Percentiles rank a stretch among this genome's conserved stretches.
Conservation (phyloP, 345 rosid genomes). For the Eucalyptus sp. region DNA sequence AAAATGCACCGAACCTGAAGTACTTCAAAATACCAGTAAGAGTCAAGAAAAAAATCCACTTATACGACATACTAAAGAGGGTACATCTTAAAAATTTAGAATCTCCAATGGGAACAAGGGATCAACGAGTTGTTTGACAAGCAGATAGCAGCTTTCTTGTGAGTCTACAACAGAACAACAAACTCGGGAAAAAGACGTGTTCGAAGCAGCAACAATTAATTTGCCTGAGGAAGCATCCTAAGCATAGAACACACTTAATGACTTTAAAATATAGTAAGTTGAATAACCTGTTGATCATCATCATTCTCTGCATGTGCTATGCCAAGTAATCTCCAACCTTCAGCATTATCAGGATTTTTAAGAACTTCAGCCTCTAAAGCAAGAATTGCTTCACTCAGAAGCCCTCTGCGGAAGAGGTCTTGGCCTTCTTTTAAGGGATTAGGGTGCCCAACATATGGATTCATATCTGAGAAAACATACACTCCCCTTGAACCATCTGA, state of each 20-base stretch:
- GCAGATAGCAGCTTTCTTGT: neutral
- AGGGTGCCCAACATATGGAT: slow-evolving; percentile 97
- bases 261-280: neutral
- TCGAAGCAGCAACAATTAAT: neutral
- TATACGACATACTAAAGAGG: neutral
- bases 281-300: slow-evolving; percentile 94
- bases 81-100: neutral
- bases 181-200: neutral
- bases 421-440: slow-evolving; percentile 96
- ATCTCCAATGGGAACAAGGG: neutral
- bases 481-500: slow-evolving; percentile 71
- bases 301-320: slow-evolving; percentile 98
- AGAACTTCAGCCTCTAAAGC: slow-evolving; percentile 99
- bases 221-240: neutral
- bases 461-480: slow-evolving; percentile 96
- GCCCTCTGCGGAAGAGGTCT: slow-evolving; percentile 94
- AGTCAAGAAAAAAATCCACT: neutral
- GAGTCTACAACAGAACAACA: neutral
- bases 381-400: slow-evolving; percentile 97
- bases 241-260: neutral
- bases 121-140: neutral
- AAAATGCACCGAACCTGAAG: neutral
- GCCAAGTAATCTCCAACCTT: slow-evolving; percentile 99
- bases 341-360: slow-evolving; percentile 94
- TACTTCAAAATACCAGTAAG: neutral